Conservation (phyloP, 768 basidiomycete genomes). For the Xanthoconium purpureum region DNA sequence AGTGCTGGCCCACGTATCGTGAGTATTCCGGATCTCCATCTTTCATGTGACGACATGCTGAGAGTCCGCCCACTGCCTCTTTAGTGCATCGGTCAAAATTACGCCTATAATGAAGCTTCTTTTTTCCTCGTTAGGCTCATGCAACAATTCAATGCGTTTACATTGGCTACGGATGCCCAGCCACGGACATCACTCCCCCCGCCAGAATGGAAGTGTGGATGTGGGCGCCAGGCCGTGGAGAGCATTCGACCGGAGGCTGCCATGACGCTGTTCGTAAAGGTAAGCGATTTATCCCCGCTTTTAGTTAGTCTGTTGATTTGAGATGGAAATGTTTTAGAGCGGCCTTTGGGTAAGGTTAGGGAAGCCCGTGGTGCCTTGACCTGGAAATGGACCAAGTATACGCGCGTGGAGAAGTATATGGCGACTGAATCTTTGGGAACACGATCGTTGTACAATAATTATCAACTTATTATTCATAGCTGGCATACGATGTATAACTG, state of each 20-base stretch:
- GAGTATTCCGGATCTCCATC: slow-evolving; percentile 15
- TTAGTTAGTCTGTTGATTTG: slow-evolving; percentile 4
- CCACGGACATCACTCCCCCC: slow-evolving; percentile 63
- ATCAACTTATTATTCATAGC: slow-evolving; percentile 14
- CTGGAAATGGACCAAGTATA: neutral
- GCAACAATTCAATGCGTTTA: slow-evolving; percentile 60
- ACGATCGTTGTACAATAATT: slow-evolving; percentile 4
- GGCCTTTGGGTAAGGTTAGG: slow-evolving; percentile 58
- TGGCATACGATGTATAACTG: slow-evolving; percentile 4
- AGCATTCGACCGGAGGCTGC: slow-evolving; percentile 60
- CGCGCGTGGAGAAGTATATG: too few relatives aligned
- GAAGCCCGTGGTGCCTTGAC: slow-evolving; percentile 20
- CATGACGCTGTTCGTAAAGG: slow-evolving; percentile 66
- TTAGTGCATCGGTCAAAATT: slow-evolving; percentile 70
- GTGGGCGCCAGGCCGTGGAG: slow-evolving; percentile 52
- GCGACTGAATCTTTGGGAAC: neutral
- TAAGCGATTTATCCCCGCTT: slow-evolving; percentile 28
- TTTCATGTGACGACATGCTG: slow-evolving; percentile 7
- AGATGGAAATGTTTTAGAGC: slow-evolving; percentile 37
- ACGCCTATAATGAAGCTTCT: slow-evolving; percentile 74
- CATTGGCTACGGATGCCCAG: slow-evolving; percentile 58
- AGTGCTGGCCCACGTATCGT: slow-evolving; percentile 65
- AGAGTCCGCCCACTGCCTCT: slow-evolving; percentile 14
- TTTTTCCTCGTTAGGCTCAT: slow-evolving; percentile 67
- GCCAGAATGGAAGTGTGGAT: slow-evolving; percentile 44